These are phyloP conservation scores for Chalciporus piperatus DNA, from an alignment of 768 basidiomycete genomes.

Conservation along the genomic window DNA sequence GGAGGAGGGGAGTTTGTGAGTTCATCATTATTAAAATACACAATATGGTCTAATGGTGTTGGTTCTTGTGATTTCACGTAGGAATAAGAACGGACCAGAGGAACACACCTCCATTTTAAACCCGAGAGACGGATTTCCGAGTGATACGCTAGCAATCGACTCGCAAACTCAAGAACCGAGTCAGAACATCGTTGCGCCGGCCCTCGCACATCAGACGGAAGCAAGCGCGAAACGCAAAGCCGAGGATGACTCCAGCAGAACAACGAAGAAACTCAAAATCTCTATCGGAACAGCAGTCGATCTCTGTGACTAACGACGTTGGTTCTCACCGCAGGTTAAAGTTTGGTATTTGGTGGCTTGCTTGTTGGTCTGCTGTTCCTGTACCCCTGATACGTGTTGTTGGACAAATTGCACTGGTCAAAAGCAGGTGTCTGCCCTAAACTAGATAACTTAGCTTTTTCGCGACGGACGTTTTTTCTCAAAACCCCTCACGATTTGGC, in stretches of 20 bases:
- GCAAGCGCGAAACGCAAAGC: slow-evolving; percentile 36
- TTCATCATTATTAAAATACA: not conserved
- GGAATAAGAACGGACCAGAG: not conserved
- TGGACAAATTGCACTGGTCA: not conserved
- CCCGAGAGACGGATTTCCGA: not conserved
- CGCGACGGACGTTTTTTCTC: not conserved
- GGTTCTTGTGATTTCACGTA: not conserved
- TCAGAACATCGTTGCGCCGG: slow-evolving; percentile 24
- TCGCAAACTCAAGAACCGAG: slow-evolving; percentile 44
- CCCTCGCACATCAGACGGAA: slow-evolving; percentile 15
- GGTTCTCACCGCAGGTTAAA: not conserved
- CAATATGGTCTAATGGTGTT: not conserved
- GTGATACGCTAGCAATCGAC: slow-evolving; percentile 12
- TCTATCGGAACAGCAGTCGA: slow-evolving; percentile 69
- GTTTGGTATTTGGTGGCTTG: no score
- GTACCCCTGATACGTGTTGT: not conserved
- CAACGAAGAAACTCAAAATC: slow-evolving; percentile 64
- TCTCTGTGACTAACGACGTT: slow-evolving; percentile 57
- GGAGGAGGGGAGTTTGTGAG: slow-evolving; percentile 16
- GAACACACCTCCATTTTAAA: not conserved
- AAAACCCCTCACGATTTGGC: slow-evolving; percentile 46
- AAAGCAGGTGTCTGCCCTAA: slow-evolving; percentile 36
- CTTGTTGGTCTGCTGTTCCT: no score
- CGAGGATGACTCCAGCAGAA: slow-evolving; percentile 10
- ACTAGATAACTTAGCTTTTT: slow-evolving; percentile 6